Conservation (phyloP, 1,139 yeast species). For the Candida smagusa region DNA sequence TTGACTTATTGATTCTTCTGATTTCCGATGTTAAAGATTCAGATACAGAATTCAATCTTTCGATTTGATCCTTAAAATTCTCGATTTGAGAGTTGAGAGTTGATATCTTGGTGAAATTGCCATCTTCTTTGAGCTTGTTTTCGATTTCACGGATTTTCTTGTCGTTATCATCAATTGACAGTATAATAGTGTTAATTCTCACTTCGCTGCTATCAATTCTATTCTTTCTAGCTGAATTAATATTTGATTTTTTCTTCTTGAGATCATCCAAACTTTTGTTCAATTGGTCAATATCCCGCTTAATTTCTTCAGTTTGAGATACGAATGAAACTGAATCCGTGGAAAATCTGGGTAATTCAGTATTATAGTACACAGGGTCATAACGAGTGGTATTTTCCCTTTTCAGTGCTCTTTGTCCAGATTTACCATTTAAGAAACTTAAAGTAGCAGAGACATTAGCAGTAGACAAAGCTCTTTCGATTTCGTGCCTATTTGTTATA, state of each 20-base stretch:
- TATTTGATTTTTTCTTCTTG: constrained; percentile 13
- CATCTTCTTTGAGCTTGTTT: constrained; percentile 31
- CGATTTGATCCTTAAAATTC: constrained; percentile 25
- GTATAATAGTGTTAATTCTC: constrained; percentile 5
- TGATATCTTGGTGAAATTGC: constrained; percentile 31
- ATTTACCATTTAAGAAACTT: constrained; percentile 34
- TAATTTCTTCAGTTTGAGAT: constrained; percentile 3
- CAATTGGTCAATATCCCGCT: constrained; percentile 14
- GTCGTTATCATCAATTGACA: constrained; percentile 15
- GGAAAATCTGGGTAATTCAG: constrained; percentile 30
- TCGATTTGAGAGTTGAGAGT: constrained; percentile 29
- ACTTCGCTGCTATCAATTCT: constrained; percentile 7
- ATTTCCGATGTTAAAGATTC: constrained; percentile 16
- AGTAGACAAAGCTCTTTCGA: constrained; percentile 34
- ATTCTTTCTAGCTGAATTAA: constrained; percentile 6
- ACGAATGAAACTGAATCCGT: constrained; percentile 7
- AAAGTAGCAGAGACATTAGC: constrained; percentile 47
- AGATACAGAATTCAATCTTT: constrained; percentile 25
- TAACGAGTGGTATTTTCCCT: constrained; percentile 45
- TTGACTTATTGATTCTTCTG: background rate
- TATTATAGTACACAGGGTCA: constrained; percentile 54
- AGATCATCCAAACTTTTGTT: constrained; percentile 16
- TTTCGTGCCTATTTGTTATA: constrained; percentile 50
- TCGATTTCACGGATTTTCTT: constrained; percentile 21
- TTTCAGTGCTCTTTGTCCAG: constrained; percentile 38